Evolutionary conservation across 441 rosid species (phyloP).

Genomic region (Melastoma candidum): DNA sequence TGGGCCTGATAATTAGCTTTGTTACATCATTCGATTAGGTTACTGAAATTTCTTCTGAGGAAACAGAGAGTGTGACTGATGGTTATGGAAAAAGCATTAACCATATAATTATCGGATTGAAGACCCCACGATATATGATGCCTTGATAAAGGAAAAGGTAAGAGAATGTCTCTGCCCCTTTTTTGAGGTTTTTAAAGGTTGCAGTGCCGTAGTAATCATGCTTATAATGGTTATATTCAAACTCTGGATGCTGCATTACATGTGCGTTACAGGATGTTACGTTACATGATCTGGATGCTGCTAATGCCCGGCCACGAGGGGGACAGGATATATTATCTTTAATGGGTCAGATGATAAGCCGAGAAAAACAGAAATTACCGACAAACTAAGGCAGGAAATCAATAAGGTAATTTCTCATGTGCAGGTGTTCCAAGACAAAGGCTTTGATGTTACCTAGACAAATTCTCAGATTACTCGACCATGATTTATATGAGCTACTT

Average conservation of each 20-base stretch:
- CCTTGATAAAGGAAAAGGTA: constrained; percentile 93
- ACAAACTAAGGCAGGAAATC: constrained; percentile 91
- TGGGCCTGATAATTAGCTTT: constrained; percentile 12
- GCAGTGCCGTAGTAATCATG: no score
- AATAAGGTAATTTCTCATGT: constrained; percentile 47
- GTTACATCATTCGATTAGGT: constrained; percentile 36
- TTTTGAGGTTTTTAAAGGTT: neutral
- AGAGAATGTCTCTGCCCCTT: no score
- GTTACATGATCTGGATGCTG: constrained; percentile 96
- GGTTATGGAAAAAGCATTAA: constrained; percentile 98
- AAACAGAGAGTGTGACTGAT: constrained; percentile 80
- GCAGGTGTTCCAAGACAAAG: no score
- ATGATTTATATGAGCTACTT: no score
- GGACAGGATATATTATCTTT: constrained; percentile 93
- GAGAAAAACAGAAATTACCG: constrained; percentile 88
- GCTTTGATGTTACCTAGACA: no score
- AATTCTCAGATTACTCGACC: no score
- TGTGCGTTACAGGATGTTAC: constrained; percentile 76
- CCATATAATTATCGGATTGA: constrained; percentile 83
- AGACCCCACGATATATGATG: constrained; percentile 96
- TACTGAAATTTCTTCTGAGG: constrained; percentile 94
- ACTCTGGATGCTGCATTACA: constrained; percentile 82
- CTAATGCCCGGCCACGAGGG: constrained; percentile 98
- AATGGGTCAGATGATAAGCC: constrained; percentile 99
- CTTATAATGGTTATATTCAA: no score